phyloP scores from a whole-genome alignment of 2,329 filamentous ascomycete species.

The Didymosphaeria variabile region DNA sequence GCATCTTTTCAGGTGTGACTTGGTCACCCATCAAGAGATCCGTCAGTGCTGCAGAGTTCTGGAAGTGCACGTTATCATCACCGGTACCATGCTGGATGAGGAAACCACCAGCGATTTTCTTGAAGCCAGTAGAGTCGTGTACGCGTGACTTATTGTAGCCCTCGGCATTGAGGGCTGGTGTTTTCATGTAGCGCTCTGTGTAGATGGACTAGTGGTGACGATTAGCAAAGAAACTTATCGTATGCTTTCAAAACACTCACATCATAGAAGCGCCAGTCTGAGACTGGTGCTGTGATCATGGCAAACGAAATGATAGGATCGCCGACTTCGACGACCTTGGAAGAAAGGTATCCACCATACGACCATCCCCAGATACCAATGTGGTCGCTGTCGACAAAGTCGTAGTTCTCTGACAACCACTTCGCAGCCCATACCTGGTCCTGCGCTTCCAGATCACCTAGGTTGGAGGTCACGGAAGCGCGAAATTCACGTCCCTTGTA shows the following conservation, averaged over 20 bases:
- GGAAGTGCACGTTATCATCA: constrained; percentile 77
- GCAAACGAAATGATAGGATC: constrained; percentile 69
- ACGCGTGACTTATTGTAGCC: constrained; percentile 72
- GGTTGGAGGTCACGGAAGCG: constrained; percentile 64
- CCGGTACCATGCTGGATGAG: constrained; percentile 72
- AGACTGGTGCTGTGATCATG: constrained; percentile 71
- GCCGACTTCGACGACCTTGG: constrained; percentile 71
- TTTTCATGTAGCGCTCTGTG: constrained; percentile 78
- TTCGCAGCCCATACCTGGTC: constrained; percentile 75
- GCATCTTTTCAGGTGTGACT: constrained; percentile 69
- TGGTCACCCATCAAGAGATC: constrained; percentile 68
- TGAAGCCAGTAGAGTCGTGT: constrained; percentile 67
- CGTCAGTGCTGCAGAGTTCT: constrained; percentile 69
- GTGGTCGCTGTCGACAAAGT: constrained; percentile 66
- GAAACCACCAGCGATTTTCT: constrained; percentile 67
- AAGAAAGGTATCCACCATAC: constrained; percentile 71
- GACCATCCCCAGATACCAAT: constrained; percentile 76
- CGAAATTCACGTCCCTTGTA: constrained; percentile 71
- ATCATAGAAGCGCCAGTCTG: constrained; percentile 76
- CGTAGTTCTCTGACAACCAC: constrained; percentile 59
- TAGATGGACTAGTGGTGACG: constrained; percentile 62
- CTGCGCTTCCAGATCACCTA: constrained; percentile 70
- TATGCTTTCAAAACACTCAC: background rate
- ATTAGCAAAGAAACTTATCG: background rate
- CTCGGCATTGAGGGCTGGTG: constrained; percentile 61